Evolutionary conservation across 352 stramenopile species (phyloP), one percentile per base, ranked within the genome.

Genomic region (Globisporangium nagaii): DNA sequence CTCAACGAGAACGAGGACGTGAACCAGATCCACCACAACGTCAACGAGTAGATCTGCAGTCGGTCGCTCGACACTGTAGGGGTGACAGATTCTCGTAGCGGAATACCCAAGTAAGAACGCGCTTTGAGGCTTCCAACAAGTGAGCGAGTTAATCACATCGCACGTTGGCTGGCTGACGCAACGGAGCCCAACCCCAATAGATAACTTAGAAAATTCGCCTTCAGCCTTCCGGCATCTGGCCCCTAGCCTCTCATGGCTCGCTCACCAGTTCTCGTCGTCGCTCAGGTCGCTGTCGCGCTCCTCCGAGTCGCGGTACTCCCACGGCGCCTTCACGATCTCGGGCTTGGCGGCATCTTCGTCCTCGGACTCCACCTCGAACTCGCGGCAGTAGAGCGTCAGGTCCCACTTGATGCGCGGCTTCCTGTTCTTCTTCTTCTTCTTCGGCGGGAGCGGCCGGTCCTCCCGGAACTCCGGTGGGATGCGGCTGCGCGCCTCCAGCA

Each of bases 1-100:
- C 73, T 93, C 15, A 77, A 86, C 49, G 78, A 89, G 43, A 84
- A 90, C 60, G 79, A 89, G 43, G 82, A 93, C 56, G 79, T 93
- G 15, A 86, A 73, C 66, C 65, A 88, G 56, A 84, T 93, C 49
- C 71, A 87, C 62, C 79, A 93, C 75, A 93, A 93, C 65, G 67
- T 92, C 27, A 83, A 88, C 58, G 75, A 92, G 62, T 88, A 70
- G 66, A n/a, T n/a, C n/a, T n/a, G n/a, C n/a, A n/a, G n/a, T n/a
- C n/a, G n/a, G n/a, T n/a, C n/a, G n/a, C n/a, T n/a, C n/a, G n/a
- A n/a, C n/a, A n/a, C n/a, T n/a, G n/a, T n/a, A n/a, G n/a, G n/a
- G n/a, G n/a, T n/a, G n/a, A n/a, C n/a, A n/a, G n/a, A n/a, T n/a
- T n/a, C n/a, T n/a, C n/a, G 19, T 31, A 17, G 31, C 8, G 15